Percentiles rank a stretch among this genome's conserved stretches.
Conservation (phyloP, 1,284 basidiomycete species). For the Afroboletus lepidellus region DNA sequence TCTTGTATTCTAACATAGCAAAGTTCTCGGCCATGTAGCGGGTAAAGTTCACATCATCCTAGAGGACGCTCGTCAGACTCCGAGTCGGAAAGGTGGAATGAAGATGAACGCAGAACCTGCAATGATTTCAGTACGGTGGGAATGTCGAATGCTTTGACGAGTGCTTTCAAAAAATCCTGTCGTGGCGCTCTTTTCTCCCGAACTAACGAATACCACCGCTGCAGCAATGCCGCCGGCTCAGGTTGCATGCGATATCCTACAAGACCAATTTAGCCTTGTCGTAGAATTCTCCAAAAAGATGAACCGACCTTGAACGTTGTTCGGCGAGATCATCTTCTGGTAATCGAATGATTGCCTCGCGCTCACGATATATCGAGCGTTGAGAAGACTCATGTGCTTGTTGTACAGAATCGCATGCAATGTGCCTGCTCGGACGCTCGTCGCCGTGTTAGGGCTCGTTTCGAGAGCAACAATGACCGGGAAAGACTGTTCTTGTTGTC, state of each 20-base stretch:
- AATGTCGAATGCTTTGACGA: constrained; percentile 80
- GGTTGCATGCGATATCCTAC: constrained; percentile 64
- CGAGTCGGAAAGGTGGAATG: no score
- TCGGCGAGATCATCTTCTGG: constrained; percentile 59
- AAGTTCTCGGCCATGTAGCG: constrained; percentile 96
- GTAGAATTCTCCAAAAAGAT: not conserved
- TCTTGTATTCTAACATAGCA: constrained; percentile 89
- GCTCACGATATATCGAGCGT: constrained; percentile 79
- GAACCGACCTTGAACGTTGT: constrained; percentile 47
- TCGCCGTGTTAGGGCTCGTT: constrained; percentile 63
- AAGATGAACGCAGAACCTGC: constrained; percentile 49
- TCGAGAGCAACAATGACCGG: constrained; percentile 93
- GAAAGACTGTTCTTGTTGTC: constrained; percentile 60
- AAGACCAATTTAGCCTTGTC: not conserved
- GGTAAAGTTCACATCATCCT: constrained; percentile 81
- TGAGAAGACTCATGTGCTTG: constrained; percentile 89
- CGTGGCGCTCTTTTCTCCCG: constrained; percentile 84
- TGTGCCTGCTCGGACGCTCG: constrained; percentile 76
- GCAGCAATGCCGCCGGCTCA: constrained; percentile 69
- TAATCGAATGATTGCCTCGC: constrained; percentile 83
- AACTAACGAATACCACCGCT: constrained; percentile 88
- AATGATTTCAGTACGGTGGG: constrained; percentile 44
- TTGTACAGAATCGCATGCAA: constrained; percentile 82
- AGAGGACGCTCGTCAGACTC: not conserved
- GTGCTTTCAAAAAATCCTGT: constrained; percentile 83